These are phyloP conservation scores for Phytophthora pluvialis DNA, from an alignment of 352 stramenopile genomes.

Conservation along the genomic window DNA sequence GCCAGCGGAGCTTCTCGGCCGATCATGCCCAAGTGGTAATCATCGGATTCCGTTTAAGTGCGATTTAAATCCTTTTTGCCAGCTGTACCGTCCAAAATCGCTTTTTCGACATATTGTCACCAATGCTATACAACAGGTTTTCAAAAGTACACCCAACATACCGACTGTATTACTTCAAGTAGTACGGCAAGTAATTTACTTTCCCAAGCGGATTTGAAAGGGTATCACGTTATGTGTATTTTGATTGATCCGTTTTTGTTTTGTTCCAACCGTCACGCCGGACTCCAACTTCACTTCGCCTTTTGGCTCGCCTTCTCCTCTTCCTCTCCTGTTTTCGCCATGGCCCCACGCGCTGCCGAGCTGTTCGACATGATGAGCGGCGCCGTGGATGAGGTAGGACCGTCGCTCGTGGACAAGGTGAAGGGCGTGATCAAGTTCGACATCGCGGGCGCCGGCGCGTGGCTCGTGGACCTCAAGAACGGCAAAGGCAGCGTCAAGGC, in stretches of 20 bases:
- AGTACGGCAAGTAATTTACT: too few species aligned
- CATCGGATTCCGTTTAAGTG: conserved; percentile 11
- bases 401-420: conserved; percentile 74
- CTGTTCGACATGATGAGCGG: conserved; percentile 76
- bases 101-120: too few species aligned
- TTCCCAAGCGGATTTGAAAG: too few species aligned
- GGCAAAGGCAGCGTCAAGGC: conserved; percentile 66
- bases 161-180: too few species aligned
- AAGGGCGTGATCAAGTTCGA: conserved; percentile 88
- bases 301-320: not conserved
- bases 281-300: conserved; percentile 37
- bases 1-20: conserved; percentile 59
- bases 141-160: too few species aligned
- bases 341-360: conserved; percentile 56
- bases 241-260: not conserved
- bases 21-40: conserved; percentile 40
- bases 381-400: conserved; percentile 72
- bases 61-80: not conserved
- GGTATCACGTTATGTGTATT: too few species aligned
- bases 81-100: too few species aligned
- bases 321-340: conserved; percentile 11
- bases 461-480: conserved; percentile 84
- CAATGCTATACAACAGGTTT: too few species aligned
- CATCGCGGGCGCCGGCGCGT: conserved; percentile 64
- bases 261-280: conserved; percentile 25